Base-by-base conservation (phyloP, 495 filamentous ascomycete genomes). In the Bacidia gigantensis region DNA sequence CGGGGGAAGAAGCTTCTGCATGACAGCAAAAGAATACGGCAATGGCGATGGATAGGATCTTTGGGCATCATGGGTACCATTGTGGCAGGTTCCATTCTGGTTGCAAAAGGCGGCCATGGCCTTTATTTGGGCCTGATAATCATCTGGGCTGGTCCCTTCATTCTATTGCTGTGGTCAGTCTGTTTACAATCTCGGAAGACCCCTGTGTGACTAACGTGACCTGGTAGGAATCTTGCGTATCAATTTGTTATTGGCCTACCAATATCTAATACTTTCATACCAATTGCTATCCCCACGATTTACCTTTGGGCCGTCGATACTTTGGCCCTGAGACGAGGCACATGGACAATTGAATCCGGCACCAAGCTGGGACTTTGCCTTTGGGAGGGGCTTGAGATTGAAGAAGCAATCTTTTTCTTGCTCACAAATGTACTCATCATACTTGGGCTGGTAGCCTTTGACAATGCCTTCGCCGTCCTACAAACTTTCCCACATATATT, bases 391-490 rank as follows among this genome's bases (percentile, higher is more conserved):
- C 62, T 86, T 20, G 82, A 84, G 23, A 64, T 84, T 3, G 82
- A 86, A 54, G 82, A 83, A 63, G 80, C 80, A 0, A 32, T 77
- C 3, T 86, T 86, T 67, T 86, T 86, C 62, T 62, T 86, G 3
- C 56, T 70, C 17, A 83, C 80, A 3, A 86, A 85, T 53, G 62
- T 68, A 3, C 55, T 86, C 32, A 77, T 86, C 49, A 75, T 83
- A 2, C 74, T 80, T 53, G 81, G 81, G n/a, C 64, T 82, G 24
- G 64, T 78, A 11, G 78, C 78, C 3, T 76, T 81, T 45, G 82
- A 86, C 56, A 74, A 80, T 56, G 76, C 72, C 18, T 56, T 81
- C 22, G 72, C 82, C 5, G 65, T 84, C 23, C 60, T 79, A 0
- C 63, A 77, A 43, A 68, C 73, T 0, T 81, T 81, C 60, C 74